Evolutionary conservation across 208 protist genomes (phyloP).

Genomic region (Crithidia expoeki): DNA sequence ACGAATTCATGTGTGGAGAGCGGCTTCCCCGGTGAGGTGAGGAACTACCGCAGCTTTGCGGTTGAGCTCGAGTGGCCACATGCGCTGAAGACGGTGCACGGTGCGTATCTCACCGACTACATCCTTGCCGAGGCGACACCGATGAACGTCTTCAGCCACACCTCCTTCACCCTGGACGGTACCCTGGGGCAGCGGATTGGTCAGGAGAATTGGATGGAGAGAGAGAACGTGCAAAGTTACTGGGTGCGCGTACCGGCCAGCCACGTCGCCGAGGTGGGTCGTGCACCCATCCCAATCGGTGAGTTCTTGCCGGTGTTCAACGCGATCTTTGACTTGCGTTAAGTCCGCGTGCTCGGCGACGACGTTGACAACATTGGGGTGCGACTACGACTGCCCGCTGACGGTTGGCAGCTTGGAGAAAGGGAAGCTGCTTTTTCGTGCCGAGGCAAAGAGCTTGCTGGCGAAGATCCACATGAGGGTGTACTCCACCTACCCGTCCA

Average conservation of each 20-base stretch:
- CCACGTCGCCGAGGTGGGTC: conserved; percentile 38
- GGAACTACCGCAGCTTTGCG: conserved; percentile 49
- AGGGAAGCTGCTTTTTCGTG: conserved; percentile 44
- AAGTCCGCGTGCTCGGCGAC: conserved; percentile 37
- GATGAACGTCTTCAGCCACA: conserved; percentile 63
- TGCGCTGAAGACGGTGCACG: conserved; percentile 43
- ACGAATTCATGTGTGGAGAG: conserved; percentile 60
- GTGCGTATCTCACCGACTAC: conserved; percentile 45
- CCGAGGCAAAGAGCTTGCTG: conserved; percentile 45
- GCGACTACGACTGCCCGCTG: conserved; percentile 67
- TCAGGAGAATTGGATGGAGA: conserved; percentile 26
- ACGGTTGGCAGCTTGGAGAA: conserved; percentile 46
- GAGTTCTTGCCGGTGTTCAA: conserved; percentile 37
- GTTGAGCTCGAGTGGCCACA: conserved; percentile 37
- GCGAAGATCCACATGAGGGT: conserved; percentile 64
- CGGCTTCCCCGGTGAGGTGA: conserved; percentile 62
- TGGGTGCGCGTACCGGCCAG: conserved; percentile 45
- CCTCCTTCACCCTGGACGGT: conserved; percentile 74
- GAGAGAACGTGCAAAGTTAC: conserved; percentile 44
- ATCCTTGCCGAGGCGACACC: conserved; percentile 42
- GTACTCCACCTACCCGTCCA: conserved; percentile 58
- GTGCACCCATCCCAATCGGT: conserved; percentile 44
- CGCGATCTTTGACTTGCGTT: conserved; percentile 50
- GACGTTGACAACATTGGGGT: conserved; percentile 37
- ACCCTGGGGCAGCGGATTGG: conserved; percentile 34